Conservation (phyloP, 1,284 basidiomycete genomes). For the Schizophyllum amplum region DNA sequence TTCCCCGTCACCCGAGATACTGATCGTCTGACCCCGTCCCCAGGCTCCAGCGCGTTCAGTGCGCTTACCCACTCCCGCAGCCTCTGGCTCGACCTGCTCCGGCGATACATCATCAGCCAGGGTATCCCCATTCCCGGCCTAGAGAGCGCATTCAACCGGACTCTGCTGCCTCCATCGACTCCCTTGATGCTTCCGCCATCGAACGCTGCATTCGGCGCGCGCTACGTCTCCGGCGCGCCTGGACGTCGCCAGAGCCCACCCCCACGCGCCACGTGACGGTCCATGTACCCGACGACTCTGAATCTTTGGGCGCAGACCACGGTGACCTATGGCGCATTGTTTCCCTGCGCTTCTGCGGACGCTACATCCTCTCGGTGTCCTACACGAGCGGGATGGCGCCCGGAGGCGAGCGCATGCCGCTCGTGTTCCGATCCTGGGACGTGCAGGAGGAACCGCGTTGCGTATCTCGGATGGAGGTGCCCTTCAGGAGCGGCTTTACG, state of each 20-base stretch:
- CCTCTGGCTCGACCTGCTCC: conserved; percentile 43
- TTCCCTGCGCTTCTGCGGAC: conserved; percentile 36
- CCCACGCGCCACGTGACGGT: conserved; percentile 22
- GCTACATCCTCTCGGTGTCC: conserved; percentile 33
- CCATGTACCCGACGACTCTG: conserved; percentile 14
- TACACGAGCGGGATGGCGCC: conserved; percentile 27
- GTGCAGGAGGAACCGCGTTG: conserved; percentile 19
- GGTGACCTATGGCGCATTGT: conserved; percentile 29
- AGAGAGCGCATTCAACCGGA: conserved; percentile 1
- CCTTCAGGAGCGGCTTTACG: conserved; percentile 16
- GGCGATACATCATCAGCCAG: conserved; percentile 29
- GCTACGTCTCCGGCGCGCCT: conserved; percentile 35
- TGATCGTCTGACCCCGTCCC: background rate
- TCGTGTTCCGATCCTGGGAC: conserved; percentile 49
- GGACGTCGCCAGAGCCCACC: conserved; percentile 34
- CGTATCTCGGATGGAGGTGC: conserved; percentile 22
- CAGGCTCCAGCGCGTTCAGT: conserved; percentile 18
- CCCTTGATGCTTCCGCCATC: conserved; percentile 31
- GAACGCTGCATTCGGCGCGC: conserved; percentile 32
- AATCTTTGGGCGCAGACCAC: conserved; percentile 4
- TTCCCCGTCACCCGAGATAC: too few relatives aligned
- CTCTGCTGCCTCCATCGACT: conserved; percentile 17
- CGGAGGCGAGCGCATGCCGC: conserved; percentile 15
- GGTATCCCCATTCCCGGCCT: conserved; percentile 40
- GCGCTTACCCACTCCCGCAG: conserved; percentile 34